phyloP scores from a whole-genome alignment of 1,284 basidiomycete species.

The Agroathelia rolfsii region DNA sequence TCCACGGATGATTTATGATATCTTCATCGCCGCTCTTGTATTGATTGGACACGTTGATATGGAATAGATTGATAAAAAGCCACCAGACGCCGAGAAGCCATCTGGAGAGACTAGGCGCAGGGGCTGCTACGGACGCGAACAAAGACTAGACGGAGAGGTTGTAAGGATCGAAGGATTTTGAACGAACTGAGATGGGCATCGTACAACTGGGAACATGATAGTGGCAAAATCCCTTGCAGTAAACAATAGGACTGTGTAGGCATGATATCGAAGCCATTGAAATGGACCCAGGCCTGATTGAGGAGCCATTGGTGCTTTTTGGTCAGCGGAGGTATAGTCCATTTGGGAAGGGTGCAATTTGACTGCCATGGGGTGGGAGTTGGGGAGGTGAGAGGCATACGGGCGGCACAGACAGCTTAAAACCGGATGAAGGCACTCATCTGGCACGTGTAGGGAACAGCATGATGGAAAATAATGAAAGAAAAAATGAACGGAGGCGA shows the following conservation, averaged over 20 bases:
- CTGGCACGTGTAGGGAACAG: no score
- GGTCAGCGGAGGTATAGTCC: no score
- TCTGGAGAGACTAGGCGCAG: slow-evolving; percentile 12
- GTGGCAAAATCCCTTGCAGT: slow-evolving; percentile 20
- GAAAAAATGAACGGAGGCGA: no score
- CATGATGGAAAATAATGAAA: no score
- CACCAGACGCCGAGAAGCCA: slow-evolving; percentile 21
- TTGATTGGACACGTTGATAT: slow-evolving; percentile 33
- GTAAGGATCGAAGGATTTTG: not conserved
- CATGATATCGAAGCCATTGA: slow-evolving; percentile 5
- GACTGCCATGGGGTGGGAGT: no score
- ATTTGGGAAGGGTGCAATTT: no score
- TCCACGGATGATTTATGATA: slow-evolving; percentile 23
- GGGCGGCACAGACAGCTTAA: no score
- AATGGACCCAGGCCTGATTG: no score
- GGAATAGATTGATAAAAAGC: slow-evolving; percentile 35
- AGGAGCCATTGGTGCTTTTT: no score
- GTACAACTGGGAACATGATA: slow-evolving; percentile 18
- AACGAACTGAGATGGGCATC: slow-evolving; percentile 3
- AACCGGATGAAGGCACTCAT: no score
- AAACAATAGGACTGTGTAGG: slow-evolving; percentile 15
- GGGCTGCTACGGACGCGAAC: slow-evolving; percentile 23
- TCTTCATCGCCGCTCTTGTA: slow-evolving; percentile 21
- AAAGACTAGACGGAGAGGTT: slow-evolving; percentile 19
- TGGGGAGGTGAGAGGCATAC: no score